Evolutionary conservation across 345 rosid genomes (phyloP), one percentile per base, ranked within the genome.

Genomic region (Syzygium grande): DNA sequence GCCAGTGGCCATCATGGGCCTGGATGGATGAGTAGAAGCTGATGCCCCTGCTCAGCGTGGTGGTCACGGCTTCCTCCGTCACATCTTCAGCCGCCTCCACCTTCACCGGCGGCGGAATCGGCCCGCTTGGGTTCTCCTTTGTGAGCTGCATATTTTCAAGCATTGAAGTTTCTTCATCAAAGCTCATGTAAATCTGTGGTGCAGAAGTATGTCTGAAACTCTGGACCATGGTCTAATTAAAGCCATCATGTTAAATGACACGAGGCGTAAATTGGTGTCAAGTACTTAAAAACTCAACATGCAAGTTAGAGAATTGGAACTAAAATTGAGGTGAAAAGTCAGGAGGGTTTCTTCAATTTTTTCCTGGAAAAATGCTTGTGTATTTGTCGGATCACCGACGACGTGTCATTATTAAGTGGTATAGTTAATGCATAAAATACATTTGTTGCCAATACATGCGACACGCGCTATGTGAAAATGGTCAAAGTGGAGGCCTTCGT

Each of bases 1-100:
- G 97, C 96, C 96, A 95, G 86, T 94, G 96, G 52, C 96, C 96
- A 84, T 94, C 95, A 65, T 92, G 93, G 17, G 95, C 92, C 46
- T 94, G 97, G 51, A 94, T 85, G 85, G 95, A 92, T 22, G 97
- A 91, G 91, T 87, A 93, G 87, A 92, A 94, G 84, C 88, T 84
- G n/a, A 93, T 87, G 51, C 93, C 96, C 88, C 97, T 89, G 85
- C 90, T 88, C 34, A 93, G 86, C 38, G 94, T 92, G 73, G 85
- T 16, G 52, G 91, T 93, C 80, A 90, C 89, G 2, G 88, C 92
- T 51, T 89, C 93, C 53, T 89, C 88, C 7, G 92, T 88, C 85
- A 94, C 73, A 2, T 12, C 89, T 87, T 91, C 91, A n/a, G 25
- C 73, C 14, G 88, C 92, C 41, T 89, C 84, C 19, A 95, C 87